A percentile compares a stretch with the other conserved stretches of the same genome.
These are phyloP conservation scores for Fusarium sp. DNA, from an alignment of 2,329 filamentous ascomycete genomes.

Conservation along the genomic window DNA sequence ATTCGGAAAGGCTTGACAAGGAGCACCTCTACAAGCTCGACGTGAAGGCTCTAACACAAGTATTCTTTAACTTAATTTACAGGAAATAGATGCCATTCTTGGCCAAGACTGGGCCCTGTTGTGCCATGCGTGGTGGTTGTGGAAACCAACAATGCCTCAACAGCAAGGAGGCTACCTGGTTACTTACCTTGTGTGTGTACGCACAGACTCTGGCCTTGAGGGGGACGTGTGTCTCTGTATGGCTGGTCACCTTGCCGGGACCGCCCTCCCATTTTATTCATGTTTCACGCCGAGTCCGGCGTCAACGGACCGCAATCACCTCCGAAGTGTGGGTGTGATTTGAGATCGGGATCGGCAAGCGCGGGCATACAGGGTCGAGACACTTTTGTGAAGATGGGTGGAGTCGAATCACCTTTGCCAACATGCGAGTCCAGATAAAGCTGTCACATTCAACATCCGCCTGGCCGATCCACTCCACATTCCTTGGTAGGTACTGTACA, in stretches of 20 bases:
- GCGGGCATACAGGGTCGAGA: background rate
- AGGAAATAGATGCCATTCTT: background rate
- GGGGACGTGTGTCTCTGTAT: background rate
- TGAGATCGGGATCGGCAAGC: background rate
- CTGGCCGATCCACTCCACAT: background rate
- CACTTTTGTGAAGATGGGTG: background rate
- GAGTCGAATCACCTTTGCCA: background rate
- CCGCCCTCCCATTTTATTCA: background rate
- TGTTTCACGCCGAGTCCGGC: background rate
- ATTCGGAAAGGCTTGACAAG: background rate
- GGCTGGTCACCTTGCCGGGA: background rate
- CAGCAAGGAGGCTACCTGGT: background rate
- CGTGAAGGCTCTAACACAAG: background rate
- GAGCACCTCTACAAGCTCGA: background rate
- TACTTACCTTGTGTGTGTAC: background rate
- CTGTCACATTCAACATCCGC: background rate
- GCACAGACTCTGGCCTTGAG: background rate
- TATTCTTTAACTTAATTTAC: background rate
- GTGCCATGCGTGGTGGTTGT: background rate
- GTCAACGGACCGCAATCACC: background rate
- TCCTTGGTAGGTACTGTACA: background rate
- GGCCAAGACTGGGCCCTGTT: background rate
- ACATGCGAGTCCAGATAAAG: background rate
- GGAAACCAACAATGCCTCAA: background rate
- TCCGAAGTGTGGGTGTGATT: background rate